phyloP scores from a whole-genome alignment of 2,329 filamentous ascomycete genomes.

The Chaetoscypha palmicola region DNA sequence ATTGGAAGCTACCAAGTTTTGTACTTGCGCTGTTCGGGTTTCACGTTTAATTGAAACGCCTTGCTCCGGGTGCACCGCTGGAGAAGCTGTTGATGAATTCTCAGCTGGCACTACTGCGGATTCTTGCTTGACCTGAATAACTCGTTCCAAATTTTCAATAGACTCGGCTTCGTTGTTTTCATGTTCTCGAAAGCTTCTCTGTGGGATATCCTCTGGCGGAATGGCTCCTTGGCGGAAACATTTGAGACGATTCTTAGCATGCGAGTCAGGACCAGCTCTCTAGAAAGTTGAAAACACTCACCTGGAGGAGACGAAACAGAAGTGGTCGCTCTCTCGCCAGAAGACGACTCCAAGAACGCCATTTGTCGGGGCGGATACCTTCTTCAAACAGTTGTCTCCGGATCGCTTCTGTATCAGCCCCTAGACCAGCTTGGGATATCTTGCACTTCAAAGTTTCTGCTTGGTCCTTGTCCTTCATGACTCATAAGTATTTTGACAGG shows the following conservation, averaged over 20 bases:
- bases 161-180: no score
- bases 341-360: not conserved
- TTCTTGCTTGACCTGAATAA: no score
- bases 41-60: no score
- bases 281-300: conserved; percentile 1
- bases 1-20: no score
- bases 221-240: conserved; percentile 7
- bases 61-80: no score
- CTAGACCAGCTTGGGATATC: conserved; percentile 3
- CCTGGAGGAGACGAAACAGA: conserved; percentile 8
- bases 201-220: conserved; percentile 4
- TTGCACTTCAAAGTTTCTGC: conserved; percentile 5
- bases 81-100: no score
- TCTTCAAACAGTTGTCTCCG: conserved; percentile 1
- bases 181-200: no score
- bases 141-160: no score
- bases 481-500: no score
- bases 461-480: conserved; percentile 4
- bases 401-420: conserved; percentile 4
- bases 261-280: not conserved
- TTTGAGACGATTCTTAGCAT: not conserved
- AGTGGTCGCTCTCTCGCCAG: conserved; percentile 2
- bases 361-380: conserved; percentile 2
- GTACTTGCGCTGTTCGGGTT: no score
- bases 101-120: no score